Percentiles rank a stretch among this genome's conserved stretches.
phyloP scores from a whole-genome alignment of 1,284 basidiomycete species.

The Apiotrichum porosum region DNA sequence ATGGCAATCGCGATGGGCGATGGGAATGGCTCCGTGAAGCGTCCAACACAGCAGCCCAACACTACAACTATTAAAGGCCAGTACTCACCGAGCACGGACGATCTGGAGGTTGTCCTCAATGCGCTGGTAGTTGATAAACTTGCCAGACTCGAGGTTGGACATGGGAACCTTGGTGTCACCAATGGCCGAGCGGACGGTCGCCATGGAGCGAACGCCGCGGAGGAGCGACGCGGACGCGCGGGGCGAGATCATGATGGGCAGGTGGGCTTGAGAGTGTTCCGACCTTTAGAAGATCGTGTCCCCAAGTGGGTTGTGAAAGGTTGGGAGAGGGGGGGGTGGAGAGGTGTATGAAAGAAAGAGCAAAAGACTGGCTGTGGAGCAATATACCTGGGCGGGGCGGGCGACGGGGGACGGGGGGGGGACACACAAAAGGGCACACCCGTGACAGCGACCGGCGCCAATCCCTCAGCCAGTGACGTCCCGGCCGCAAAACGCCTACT shows the following conservation, averaged over 20 bases:
- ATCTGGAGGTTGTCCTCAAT: conserved; percentile 91
- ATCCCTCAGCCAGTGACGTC: too few relatives aligned
- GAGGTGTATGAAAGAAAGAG: conserved; percentile 1
- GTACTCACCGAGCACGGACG: conserved; percentile 68
- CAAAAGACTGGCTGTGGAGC: background rate
- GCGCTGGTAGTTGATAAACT: conserved; percentile 94
- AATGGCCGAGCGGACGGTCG: conserved; percentile 53
- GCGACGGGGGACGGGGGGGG: too few relatives aligned
- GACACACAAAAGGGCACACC: too few relatives aligned
- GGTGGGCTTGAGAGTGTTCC: background rate
- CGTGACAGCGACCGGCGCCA: too few relatives aligned
- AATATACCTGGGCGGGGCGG: too few relatives aligned
- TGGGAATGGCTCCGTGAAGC: too few relatives aligned
- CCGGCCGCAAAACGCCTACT: too few relatives aligned
- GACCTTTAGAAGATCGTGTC: conserved; percentile 4
- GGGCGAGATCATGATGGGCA: conserved; percentile 29
- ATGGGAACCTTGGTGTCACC: conserved; percentile 90
- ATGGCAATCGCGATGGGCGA: too few relatives aligned
- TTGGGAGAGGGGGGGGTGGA: too few relatives aligned
- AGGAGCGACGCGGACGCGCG: conserved; percentile 28
- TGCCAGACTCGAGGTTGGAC: conserved; percentile 72
- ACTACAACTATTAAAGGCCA: too few relatives aligned
- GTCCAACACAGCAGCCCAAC: too few relatives aligned
- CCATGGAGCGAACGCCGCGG: conserved; percentile 37
- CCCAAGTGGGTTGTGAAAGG: conserved; percentile 4